Conservation (phyloP, 163 green algal genomes). For the Chlamydomonas reinhardtii region DNA sequence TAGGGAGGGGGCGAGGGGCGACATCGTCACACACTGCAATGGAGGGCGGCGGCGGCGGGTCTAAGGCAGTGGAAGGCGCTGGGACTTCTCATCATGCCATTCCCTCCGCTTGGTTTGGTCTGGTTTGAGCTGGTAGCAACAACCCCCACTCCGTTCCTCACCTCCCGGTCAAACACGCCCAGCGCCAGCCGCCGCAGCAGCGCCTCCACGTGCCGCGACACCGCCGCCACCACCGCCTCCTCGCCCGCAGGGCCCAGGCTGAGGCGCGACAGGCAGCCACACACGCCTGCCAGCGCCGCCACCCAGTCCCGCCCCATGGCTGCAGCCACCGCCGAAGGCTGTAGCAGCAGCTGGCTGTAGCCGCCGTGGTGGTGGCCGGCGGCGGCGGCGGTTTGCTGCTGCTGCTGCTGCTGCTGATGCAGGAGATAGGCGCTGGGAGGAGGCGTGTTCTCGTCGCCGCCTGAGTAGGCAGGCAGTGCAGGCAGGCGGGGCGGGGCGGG, state of each 20-base stretch:
- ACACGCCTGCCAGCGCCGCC: slow-evolving; percentile 36
- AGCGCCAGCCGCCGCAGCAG: slow-evolving; percentile 47
- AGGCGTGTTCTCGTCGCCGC: slow-evolving; percentile 7
- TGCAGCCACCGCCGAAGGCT: slow-evolving; percentile 13
- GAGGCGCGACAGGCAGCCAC: slow-evolving; percentile 53
- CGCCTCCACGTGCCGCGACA: slow-evolving; percentile 63
- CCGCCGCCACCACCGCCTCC: slow-evolving; percentile 67
- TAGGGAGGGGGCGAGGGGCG: too few relatives aligned
- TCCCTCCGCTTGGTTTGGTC: too few relatives aligned
- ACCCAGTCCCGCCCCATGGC: slow-evolving; percentile 52
- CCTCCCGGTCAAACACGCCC: slow-evolving; percentile 56
- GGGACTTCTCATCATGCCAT: too few relatives aligned
- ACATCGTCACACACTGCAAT: too few relatives aligned
- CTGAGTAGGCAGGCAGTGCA: too few relatives aligned
- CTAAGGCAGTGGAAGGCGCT: too few relatives aligned
- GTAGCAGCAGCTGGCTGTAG: neutral
- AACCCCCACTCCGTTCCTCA: too few relatives aligned
- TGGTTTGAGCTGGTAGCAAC: too few relatives aligned
- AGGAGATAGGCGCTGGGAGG: neutral
- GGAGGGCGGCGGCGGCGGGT: too few relatives aligned
- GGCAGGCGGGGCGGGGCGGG: too few relatives aligned
- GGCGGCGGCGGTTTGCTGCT: too few relatives aligned
- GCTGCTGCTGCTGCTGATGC: neutral
- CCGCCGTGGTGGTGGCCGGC: too few relatives aligned
- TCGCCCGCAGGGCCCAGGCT: slow-evolving; percentile 62